Conservation (phyloP, 2,329 filamentous ascomycete genomes). For the Emericellopsis atlantica region DNA sequence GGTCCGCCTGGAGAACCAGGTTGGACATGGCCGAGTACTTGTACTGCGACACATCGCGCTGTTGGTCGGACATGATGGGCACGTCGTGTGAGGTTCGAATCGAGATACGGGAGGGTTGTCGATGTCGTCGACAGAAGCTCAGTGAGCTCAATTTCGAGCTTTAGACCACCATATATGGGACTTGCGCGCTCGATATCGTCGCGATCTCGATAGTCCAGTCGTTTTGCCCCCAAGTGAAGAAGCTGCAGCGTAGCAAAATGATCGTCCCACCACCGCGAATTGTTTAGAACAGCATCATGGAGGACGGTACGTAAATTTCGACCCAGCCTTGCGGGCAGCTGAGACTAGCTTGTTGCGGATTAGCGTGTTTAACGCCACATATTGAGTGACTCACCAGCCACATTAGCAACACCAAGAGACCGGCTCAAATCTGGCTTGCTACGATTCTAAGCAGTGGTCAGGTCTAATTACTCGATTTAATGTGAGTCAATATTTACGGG, state of each 20-base stretch:
- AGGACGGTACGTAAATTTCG: no score
- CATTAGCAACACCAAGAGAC: no score
- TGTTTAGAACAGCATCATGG: no score
- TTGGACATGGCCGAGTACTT: constrained; percentile 99
- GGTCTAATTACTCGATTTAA: no score
- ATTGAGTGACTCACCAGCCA: neutral
- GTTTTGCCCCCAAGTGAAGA: neutral
- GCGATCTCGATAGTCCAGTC: constrained; percentile 1
- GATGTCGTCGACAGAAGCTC: constrained; percentile 21
- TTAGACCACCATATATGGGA: constrained; percentile 20
- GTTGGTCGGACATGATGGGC: constrained; percentile 57
- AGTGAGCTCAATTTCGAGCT: constrained; percentile 12
- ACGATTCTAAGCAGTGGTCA: no score
- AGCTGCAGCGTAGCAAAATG: no score
- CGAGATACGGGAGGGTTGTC: constrained; percentile 6
- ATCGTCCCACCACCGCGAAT: no score
- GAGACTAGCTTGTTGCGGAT: no score
- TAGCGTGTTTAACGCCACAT: neutral
- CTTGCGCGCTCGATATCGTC: constrained; percentile 5
- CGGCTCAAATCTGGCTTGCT: no score
- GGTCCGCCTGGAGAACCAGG: constrained; percentile 99
- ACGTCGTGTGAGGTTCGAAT: constrained; percentile 7
- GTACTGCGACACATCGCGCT: constrained; percentile 86
- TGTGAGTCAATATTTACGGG: no score
- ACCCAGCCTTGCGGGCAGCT: no score